phyloP scores from a whole-genome alignment of 768 basidiomycete genomes.

The Lactifluus piperatus region DNA sequence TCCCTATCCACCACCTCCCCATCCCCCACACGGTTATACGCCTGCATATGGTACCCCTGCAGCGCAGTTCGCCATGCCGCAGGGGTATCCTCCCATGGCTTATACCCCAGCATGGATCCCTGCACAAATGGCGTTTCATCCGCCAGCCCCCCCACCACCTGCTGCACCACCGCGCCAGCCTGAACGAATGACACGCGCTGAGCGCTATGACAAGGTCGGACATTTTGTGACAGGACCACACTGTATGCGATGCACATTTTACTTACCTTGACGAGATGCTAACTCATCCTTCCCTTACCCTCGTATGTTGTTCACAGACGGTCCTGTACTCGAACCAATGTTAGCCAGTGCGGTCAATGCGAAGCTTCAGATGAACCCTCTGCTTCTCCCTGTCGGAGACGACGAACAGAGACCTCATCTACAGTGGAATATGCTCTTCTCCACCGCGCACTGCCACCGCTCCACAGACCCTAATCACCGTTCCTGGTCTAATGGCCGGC shows the following conservation, averaged over 20 bases:
- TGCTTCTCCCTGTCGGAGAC: conserved; percentile 39
- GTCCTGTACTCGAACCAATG: conserved; percentile 62
- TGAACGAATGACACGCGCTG: conserved; percentile 25
- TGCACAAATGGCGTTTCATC: conserved; percentile 4
- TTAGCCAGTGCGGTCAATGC: conserved; percentile 42
- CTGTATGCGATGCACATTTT: conserved; percentile 30
- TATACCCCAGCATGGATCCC: conserved; percentile 5
- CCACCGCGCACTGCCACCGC: conserved; percentile 49
- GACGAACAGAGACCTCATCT: conserved; percentile 42
- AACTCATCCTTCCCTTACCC: not conserved
- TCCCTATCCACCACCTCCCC: not conserved
- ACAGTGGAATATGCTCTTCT: conserved; percentile 70
- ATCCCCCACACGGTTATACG: conserved; percentile 1
- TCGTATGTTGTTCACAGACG: conserved; percentile 40
- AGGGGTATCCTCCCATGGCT: conserved; percentile 10
- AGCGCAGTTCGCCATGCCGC: conserved; percentile 11
- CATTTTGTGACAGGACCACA: conserved; percentile 35
- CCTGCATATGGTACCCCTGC: conserved; percentile 12
- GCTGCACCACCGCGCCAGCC: conserved; percentile 22
- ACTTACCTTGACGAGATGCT: conserved; percentile 5
- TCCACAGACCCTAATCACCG: conserved; percentile 49
- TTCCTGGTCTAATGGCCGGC: conserved; percentile 61
- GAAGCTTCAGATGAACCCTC: conserved; percentile 47
- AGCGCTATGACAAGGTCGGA: conserved; percentile 28
- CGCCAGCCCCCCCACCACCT: conserved; percentile 17